A percentile compares a stretch with the other conserved stretches of the same genome.
Evolutionary conservation across 1,139 yeast genomes (phyloP).

Genomic region (Magnusiomyces suaveolens): DNA sequence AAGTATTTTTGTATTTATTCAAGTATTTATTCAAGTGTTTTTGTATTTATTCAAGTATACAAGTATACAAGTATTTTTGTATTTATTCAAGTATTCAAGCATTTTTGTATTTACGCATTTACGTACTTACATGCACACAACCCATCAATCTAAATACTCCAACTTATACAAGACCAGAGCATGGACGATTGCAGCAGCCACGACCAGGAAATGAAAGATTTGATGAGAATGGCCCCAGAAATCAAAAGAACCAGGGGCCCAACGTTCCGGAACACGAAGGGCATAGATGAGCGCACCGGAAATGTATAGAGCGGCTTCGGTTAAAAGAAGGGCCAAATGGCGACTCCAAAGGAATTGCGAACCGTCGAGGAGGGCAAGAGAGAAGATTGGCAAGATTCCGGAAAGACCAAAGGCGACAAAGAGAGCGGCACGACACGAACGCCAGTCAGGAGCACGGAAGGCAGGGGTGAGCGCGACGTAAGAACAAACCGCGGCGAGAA

Average conservation of each 20-base stretch:
- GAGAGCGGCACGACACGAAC: slow-evolving; percentile 69
- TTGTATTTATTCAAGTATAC: no score
- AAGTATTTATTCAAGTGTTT: no score
- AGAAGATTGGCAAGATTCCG: slow-evolving; percentile 33
- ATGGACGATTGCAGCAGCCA: slow-evolving; percentile 71
- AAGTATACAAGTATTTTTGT: no score
- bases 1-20: no score
- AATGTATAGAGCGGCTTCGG: slow-evolving; percentile 72
- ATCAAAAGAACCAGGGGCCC: slow-evolving; percentile 59
- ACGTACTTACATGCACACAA: no score
- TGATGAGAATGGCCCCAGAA: slow-evolving; percentile 81
- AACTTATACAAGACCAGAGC: slow-evolving; percentile 52
- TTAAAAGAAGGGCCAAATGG: no score
- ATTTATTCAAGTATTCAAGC: no score
- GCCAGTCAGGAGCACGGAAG: slow-evolving; percentile 60
- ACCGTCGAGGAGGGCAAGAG: neutral
- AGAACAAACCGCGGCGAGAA: slow-evolving; percentile 55
- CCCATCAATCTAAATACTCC: no score
- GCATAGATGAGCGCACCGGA: slow-evolving; percentile 76
- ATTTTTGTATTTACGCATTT: no score
- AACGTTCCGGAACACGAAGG: slow-evolving; percentile 64
- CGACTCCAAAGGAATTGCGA: slow-evolving; percentile 21
- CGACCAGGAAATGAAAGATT: slow-evolving; percentile 74
- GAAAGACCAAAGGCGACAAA: slow-evolving; percentile 75
- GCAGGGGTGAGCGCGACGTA: slow-evolving; percentile 53